These are phyloP conservation scores for Taphrina confusa DNA, from an alignment of 1,139 yeast genomes.

Conservation along the genomic window DNA sequence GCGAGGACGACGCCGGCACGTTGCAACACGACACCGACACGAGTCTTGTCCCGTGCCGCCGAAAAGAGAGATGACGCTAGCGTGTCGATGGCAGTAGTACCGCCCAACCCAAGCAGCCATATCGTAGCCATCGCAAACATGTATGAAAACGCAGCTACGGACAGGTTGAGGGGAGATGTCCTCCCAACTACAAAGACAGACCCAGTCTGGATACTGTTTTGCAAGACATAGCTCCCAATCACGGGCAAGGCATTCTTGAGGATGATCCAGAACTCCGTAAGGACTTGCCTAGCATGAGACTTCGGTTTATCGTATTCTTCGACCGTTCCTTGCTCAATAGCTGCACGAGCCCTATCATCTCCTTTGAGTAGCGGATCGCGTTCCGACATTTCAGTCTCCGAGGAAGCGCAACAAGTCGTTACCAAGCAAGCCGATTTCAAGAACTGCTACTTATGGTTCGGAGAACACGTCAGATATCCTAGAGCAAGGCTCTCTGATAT, in stretches of 20 bases:
- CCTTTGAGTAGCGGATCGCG: conserved; percentile 13
- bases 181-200: conserved; percentile 41
- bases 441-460: too few relatives aligned
- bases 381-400: conserved; percentile 20
- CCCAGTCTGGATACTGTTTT: conserved; percentile 43
- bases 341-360: neutral
- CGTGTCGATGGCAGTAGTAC: conserved; percentile 41
- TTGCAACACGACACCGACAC: conserved; percentile 58
- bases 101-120: conserved; percentile 41
- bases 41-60: conserved; percentile 38
- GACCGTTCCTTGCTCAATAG: neutral
- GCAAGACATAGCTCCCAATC: conserved; percentile 40
- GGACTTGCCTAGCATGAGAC: conserved; percentile 11
- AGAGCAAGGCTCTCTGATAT: too few relatives aligned
- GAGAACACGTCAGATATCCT: too few relatives aligned
- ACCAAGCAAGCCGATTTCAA: too few relatives aligned
- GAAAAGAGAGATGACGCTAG: conserved; percentile 40
- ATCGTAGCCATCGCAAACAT: conserved; percentile 42
- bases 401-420: too few relatives aligned
- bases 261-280: conserved; percentile 38
- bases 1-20: conserved; percentile 59
- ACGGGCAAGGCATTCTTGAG: conserved; percentile 41
- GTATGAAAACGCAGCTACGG: conserved; percentile 39
- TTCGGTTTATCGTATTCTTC: neutral
- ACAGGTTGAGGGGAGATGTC: conserved; percentile 38